Evolutionary conservation across 2,329 filamentous ascomycete species (phyloP).

Genomic region (Paraphaeosphaeria minitans): DNA sequence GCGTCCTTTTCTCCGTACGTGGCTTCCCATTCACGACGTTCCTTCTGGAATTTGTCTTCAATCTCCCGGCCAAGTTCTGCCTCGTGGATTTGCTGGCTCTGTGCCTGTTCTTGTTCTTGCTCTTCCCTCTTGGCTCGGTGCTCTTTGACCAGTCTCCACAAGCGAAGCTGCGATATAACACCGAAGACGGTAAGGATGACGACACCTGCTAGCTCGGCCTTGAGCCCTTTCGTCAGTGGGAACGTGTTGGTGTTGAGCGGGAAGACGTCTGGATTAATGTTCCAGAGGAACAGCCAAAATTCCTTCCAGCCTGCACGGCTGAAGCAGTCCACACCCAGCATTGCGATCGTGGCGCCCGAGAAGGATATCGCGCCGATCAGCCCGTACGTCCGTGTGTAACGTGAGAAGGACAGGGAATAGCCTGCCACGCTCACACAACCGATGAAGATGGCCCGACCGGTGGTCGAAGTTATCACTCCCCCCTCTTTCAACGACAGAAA

Average conservation of each 20-base stretch:
- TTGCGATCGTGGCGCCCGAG: slow-evolving; percentile 75
- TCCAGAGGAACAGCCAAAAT: slow-evolving; percentile 65
- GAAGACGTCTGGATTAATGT: slow-evolving; percentile 76
- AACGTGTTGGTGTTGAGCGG: slow-evolving; percentile 78
- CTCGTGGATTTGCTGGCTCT: slow-evolving; percentile 69
- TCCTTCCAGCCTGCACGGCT: slow-evolving; percentile 90
- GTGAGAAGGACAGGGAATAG: slow-evolving; percentile 74
- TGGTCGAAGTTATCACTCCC: slow-evolving; percentile 68
- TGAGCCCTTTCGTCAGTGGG: slow-evolving; percentile 83
- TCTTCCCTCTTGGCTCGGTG: slow-evolving; percentile 54
- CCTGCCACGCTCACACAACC: slow-evolving; percentile 69
- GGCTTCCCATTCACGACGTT: slow-evolving; percentile 75
- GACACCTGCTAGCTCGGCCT: slow-evolving; percentile 79
- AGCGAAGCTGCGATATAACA: slow-evolving; percentile 79
- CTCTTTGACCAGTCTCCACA: slow-evolving; percentile 79
- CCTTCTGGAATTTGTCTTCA: slow-evolving; percentile 65
- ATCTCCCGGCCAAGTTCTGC: slow-evolving; percentile 71
- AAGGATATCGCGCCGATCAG: slow-evolving; percentile 80
- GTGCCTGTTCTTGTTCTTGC: slow-evolving; percentile 57
- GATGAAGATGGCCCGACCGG: slow-evolving; percentile 76
- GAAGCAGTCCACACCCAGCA: slow-evolving; percentile 90
- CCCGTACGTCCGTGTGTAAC: slow-evolving; percentile 76
- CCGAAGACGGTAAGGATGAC: slow-evolving; percentile 76
- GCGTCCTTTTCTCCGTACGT: slow-evolving; percentile 68
- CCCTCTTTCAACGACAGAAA: slow-evolving; percentile 77